Conservation (phyloP, 169 alveolate genomes). For the Plasmodium malariae region DNA sequence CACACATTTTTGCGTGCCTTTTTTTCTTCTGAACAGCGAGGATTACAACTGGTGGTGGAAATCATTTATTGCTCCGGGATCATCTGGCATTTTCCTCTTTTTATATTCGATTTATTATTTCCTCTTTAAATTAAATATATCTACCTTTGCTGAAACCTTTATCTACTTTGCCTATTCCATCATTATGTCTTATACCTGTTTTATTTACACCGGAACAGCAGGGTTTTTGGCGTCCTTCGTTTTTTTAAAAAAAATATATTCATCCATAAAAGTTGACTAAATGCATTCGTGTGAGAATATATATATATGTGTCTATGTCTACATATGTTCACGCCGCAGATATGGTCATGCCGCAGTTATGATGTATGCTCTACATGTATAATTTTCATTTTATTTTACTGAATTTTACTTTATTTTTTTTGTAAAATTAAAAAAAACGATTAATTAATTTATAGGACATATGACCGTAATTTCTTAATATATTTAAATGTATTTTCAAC, state of each 20-base stretch:
- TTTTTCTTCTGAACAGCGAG: slow-evolving; percentile 63
- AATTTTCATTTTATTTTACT: no score
- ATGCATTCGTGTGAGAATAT: not conserved
- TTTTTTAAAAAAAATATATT: slow-evolving; percentile 85
- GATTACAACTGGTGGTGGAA: slow-evolving; percentile 92
- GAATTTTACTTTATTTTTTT: no score
- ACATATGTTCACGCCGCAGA: no score
- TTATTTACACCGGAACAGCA: slow-evolving; percentile 87
- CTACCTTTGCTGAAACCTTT: slow-evolving; percentile 84
- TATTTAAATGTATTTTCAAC: no score
- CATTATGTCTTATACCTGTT: slow-evolving; percentile 82
- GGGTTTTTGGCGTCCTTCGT: slow-evolving; percentile 87
- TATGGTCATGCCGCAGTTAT: no score
- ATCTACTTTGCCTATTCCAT: slow-evolving; percentile 88
- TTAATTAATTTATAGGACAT: not conserved
- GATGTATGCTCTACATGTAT: no score
- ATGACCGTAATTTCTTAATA: no score
- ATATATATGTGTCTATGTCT: not conserved
- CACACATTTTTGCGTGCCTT: not conserved
- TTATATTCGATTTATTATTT: slow-evolving; percentile 84
- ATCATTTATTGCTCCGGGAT: slow-evolving; percentile 84
- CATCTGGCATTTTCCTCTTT: slow-evolving; percentile 85
- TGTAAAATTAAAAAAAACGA: not conserved
- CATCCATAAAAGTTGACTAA: slow-evolving; percentile 85
- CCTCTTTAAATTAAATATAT: slow-evolving; percentile 77